Conservation (phyloP, 2,329 filamentous ascomycete species). For the Annulohypoxylon truncatum region DNA sequence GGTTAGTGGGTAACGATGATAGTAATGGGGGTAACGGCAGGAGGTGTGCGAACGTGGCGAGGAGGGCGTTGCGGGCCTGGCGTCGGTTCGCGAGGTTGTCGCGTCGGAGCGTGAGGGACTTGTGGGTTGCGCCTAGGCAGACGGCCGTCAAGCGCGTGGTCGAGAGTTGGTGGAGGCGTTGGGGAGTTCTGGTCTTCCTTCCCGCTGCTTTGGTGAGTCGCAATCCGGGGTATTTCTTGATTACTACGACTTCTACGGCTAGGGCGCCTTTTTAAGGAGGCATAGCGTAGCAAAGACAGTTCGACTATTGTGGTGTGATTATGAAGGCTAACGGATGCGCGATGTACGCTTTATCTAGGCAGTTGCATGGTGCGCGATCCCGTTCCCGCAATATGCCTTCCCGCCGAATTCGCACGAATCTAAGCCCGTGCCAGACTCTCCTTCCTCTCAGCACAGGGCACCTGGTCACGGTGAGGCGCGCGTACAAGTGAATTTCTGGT, state of each 20-base stretch:
- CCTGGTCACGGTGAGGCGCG: conserved; percentile 73
- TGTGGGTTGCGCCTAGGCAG: conserved; percentile 72
- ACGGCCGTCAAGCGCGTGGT: conserved; percentile 68
- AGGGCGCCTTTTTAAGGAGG: not conserved
- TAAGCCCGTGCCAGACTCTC: conserved; percentile 44
- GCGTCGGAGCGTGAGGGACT: conserved; percentile 57
- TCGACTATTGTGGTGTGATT: not conserved
- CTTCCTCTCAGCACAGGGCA: conserved; percentile 53
- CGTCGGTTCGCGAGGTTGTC: conserved; percentile 51
- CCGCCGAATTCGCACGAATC: conserved; percentile 54
- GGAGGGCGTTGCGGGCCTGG: conserved; percentile 47
- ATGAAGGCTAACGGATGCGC: conserved; percentile 25
- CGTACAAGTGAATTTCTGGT: conserved; percentile 77
- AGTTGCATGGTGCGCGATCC: conserved; percentile 72
- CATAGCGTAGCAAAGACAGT: not conserved
- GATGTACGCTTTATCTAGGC: conserved; percentile 55
- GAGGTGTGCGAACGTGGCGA: conserved; percentile 48
- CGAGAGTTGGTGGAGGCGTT: conserved; percentile 72
- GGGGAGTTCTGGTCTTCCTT: conserved; percentile 69
- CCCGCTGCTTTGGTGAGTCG: conserved; percentile 68
- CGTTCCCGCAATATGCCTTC: conserved; percentile 72
- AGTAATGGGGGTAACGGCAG: conserved; percentile 46
- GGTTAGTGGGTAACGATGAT: conserved; percentile 46
- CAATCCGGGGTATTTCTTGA: conserved; percentile 18
- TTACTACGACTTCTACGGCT: not conserved